A percentile compares a stretch with the other conserved stretches of the same genome.
These are phyloP conservation scores for Fusarium sublunatum DNA, from an alignment of 2,329 filamentous ascomycete species.

Conservation along the genomic window DNA sequence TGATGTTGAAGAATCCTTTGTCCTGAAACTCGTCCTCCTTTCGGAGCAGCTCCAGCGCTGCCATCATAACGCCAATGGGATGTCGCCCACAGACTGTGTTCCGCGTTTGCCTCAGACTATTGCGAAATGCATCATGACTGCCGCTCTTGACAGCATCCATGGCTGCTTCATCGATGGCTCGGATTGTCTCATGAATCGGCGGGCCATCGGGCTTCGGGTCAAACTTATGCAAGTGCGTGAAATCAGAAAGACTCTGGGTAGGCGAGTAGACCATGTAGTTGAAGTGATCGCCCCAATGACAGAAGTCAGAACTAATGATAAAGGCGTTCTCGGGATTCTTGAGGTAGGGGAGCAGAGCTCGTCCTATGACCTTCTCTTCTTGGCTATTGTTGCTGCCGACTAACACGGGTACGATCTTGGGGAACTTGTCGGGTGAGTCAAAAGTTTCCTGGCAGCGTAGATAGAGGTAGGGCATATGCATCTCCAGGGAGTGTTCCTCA, in stretches of 20 bases:
- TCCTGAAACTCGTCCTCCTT: conserved; percentile 50
- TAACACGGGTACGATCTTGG: conserved; percentile 85
- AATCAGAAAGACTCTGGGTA: conserved; percentile 54
- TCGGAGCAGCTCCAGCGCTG: conserved; percentile 77
- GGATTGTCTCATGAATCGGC: conserved; percentile 86
- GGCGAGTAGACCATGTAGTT: conserved; percentile 79
- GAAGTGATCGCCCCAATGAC: conserved; percentile 92
- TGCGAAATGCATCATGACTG: conserved; percentile 74
- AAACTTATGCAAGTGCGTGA: conserved; percentile 52
- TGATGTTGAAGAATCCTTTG: conserved; percentile 75
- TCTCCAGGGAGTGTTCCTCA: conserved; percentile 92
- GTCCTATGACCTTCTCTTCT: conserved; percentile 76
- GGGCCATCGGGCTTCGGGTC: conserved; percentile 52
- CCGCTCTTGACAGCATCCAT: conserved; percentile 89
- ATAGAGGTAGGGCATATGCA: conserved; percentile 95
- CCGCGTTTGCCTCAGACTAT: conserved; percentile 74
- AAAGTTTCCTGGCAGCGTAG: conserved; percentile 72
- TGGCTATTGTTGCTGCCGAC: conserved; percentile 76
- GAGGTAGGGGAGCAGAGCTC: conserved; percentile 81
- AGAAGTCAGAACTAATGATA: conserved; percentile 94
- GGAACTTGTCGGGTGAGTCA: conserved; percentile 66
- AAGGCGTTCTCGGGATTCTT: conserved; percentile 81
- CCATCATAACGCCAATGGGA: conserved; percentile 93
- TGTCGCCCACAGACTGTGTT: conserved; percentile 97
- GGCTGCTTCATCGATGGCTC: conserved; percentile 79